These are phyloP conservation scores for Pholiota molesta DNA, from an alignment of 768 basidiomycete genomes.

Conservation along the genomic window DNA sequence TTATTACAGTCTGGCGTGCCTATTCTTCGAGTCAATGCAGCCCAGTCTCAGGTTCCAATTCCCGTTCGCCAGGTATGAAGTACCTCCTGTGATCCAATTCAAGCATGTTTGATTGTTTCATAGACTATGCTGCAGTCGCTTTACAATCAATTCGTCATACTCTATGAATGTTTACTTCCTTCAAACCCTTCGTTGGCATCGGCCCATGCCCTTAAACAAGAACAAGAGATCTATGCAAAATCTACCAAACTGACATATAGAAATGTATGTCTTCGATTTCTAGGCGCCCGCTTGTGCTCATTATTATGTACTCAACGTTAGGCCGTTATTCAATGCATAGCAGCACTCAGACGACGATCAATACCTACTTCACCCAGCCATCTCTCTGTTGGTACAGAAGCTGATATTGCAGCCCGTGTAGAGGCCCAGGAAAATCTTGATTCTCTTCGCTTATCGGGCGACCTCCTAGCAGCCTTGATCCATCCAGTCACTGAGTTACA, in stretches of 20 bases:
- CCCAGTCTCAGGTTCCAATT: conserved; percentile 70
- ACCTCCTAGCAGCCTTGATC: conserved; percentile 58
- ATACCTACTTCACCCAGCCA: conserved; percentile 62
- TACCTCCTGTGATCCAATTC: not conserved
- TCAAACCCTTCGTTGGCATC: conserved; percentile 64
- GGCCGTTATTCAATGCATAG: conserved; percentile 56
- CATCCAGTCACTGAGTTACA: conserved; percentile 59
- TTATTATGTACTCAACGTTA: conserved; percentile 26
- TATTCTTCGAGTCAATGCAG: conserved; percentile 64
- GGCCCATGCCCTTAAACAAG: conserved; percentile 82
- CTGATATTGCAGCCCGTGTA: conserved; percentile 55
- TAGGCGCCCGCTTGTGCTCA: not conserved
- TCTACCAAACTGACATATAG: conserved; percentile 83
- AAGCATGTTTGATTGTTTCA: conserved; percentile 15
- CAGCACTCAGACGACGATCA: conserved; percentile 50
- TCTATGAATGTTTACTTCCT: conserved; percentile 63
- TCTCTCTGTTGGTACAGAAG: conserved; percentile 79
- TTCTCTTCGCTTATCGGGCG: conserved; percentile 53
- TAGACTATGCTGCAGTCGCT: conserved; percentile 77
- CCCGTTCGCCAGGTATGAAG: conserved; percentile 70
- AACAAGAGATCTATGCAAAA: conserved; percentile 75
- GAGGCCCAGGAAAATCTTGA: conserved; percentile 58
- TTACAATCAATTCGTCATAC: conserved; percentile 68
- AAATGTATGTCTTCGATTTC: conserved; percentile 52
- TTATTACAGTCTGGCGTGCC: conserved; percentile 59